These are phyloP conservation scores for Flagelloscypha sp. DNA, from an alignment of 768 basidiomycete genomes.

Conservation along the genomic window DNA sequence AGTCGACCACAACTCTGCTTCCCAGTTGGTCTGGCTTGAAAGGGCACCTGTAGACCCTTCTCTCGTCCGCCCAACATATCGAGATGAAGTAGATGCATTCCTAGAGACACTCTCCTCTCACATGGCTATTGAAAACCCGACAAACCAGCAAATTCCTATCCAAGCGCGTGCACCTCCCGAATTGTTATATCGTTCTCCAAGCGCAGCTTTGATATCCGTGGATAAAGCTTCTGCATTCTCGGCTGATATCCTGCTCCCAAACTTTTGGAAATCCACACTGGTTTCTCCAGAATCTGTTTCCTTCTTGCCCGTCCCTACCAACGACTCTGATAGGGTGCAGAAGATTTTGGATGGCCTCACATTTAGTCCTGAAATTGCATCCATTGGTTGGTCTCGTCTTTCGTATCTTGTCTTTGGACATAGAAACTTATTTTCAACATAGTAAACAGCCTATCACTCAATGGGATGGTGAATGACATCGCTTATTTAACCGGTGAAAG, in stretches of 20 bases:
- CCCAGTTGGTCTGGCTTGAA: slow-evolving; percentile 56
- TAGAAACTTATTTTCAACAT: no score
- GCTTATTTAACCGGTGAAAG: slow-evolving; percentile 84
- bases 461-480: slow-evolving; percentile 62
- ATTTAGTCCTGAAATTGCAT: slow-evolving; percentile 64
- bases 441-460: slow-evolving; percentile 61
- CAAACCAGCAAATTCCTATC: slow-evolving; percentile 4
- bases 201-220: slow-evolving; percentile 45
- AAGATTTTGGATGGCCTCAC: slow-evolving; percentile 48
- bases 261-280: slow-evolving; percentile 62
- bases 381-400: no score
- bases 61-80: slow-evolving; percentile 26
- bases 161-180: slow-evolving; percentile 17
- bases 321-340: slow-evolving; percentile 47
- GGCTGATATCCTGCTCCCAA: slow-evolving; percentile 60
- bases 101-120: slow-evolving; percentile 21
- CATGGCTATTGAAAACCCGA: slow-evolving; percentile 9
- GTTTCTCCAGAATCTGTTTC: slow-evolving; percentile 43
- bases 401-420: no score
- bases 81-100: slow-evolving; percentile 27
- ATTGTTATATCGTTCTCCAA: slow-evolving; percentile 34
- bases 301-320: slow-evolving; percentile 47
- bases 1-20: not conserved
- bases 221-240: slow-evolving; percentile 27
- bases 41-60: slow-evolving; percentile 41